Evolutionary conservation across 371 early-diverging fungal species (phyloP).

Genomic region (Circinella umbellata): DNA sequence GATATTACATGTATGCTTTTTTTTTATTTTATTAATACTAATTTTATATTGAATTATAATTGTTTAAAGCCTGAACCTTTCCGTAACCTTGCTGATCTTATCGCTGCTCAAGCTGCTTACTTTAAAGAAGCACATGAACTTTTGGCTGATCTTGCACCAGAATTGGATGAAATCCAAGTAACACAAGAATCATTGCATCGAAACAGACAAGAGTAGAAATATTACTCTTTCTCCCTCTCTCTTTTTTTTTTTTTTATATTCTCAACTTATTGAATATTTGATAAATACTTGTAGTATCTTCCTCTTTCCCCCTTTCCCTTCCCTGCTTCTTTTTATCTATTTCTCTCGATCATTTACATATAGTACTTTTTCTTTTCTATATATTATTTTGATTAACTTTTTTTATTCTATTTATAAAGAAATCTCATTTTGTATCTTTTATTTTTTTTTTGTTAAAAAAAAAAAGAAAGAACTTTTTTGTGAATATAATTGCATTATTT

Average conservation of each 20-base stretch:
- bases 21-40: neutral
- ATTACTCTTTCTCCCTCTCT: conserved; percentile 1
- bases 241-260: neutral
- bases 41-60: neutral
- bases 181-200: conserved; percentile 89
- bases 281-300: neutral
- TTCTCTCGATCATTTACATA: neutral
- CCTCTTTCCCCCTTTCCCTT: neutral
- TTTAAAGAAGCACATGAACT: conserved; percentile 82
- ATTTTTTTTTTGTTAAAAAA: too few relatives aligned
- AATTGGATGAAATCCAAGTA: conserved; percentile 90
- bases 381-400: too few relatives aligned
- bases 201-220: conserved; percentile 54
- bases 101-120: conserved; percentile 85
- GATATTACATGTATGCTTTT: too few relatives aligned
- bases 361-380: too few relatives aligned
- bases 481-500: too few relatives aligned
- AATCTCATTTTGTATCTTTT: too few relatives aligned
- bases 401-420: too few relatives aligned
- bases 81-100: conserved; percentile 82
- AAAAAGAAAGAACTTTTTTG: too few relatives aligned
- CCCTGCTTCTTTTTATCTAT: neutral
- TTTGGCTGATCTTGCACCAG: conserved; percentile 81
- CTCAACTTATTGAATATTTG: neutral
- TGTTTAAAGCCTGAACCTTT: conserved; percentile 77